Evolutionary conservation across 768 basidiomycete genomes (phyloP), one percentile per base, ranked within the genome.

Genomic region (Boletus insuetus): DNA sequence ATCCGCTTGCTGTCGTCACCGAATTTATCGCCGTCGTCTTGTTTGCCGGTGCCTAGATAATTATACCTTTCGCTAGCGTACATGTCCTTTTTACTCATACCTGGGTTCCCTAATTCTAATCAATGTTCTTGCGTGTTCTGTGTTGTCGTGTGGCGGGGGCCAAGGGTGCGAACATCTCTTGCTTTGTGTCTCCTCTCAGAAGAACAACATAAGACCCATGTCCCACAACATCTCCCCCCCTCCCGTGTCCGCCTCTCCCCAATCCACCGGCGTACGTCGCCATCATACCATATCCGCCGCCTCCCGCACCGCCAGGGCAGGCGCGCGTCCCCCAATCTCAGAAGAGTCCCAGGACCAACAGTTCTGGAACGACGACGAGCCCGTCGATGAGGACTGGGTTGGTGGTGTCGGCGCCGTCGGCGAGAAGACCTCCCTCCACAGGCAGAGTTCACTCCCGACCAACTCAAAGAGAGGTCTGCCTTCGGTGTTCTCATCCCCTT

Each of bases 261-360:
- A 73, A 19, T 68, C 75, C 24, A 69, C 71, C 14, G 77, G 79
- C 22, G 88, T 91, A n/a, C 78, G 90, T 62, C 82, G 90, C 32
- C 87, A 91, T 69, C 90, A 92, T 65, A 92, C 90, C 46, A 91
- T 92, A 71, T 82, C 90, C 31, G 82, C 87, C 12, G 78, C 87
- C 22, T 87, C 87, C 48, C 81, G 90, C 61, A 74, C 81, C 2
- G 79, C 83, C 35, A 76, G 89, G 46, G 75, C 82, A 17, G 77
- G 72, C 44, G 79, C 82, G n/a, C 84, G 82, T 67, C 79, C 85
- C 29, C 70, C 80, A 35, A 85, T 87, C 56, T 83, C 82, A 44
- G 89, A 90, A 64, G 88, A 90, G 68, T 71, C 76, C 11, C 79
- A 83, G 64, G 77, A 80, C 45, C 78, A 79, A 58, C 77, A 79